A percentile compares a stretch with the other conserved stretches of the same genome.
Evolutionary conservation across 495 filamentous ascomycete species (phyloP).

Genomic region (Podospora pseudocomata): DNA sequence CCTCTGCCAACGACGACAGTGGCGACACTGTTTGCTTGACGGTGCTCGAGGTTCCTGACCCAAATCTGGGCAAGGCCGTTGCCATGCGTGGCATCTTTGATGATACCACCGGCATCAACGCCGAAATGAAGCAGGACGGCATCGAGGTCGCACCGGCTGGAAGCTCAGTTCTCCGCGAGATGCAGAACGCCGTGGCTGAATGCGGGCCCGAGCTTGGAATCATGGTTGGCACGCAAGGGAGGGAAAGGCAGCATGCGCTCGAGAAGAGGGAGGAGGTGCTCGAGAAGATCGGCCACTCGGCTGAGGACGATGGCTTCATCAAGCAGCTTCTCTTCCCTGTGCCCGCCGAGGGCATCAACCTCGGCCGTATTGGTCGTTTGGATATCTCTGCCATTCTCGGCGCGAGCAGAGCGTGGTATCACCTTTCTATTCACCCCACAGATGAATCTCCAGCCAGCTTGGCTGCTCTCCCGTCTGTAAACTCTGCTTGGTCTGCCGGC

Average conservation of each 20-base stretch:
- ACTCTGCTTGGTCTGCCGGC: conserved; percentile 82
- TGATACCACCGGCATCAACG: conserved; percentile 85
- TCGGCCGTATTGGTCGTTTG: conserved; percentile 70
- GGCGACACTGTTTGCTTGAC: conserved; percentile 87
- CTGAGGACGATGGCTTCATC: conserved; percentile 81
- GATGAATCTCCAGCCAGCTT: conserved; percentile 76
- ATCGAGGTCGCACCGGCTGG: conserved; percentile 65
- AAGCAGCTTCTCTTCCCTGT: conserved; percentile 78
- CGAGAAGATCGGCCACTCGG: conserved; percentile 77
- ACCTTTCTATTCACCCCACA: conserved; percentile 85
- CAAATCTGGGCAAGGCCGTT: conserved; percentile 76
- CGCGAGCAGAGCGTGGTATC: conserved; percentile 92
- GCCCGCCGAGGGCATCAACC: conserved; percentile 66
- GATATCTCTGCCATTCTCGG: conserved; percentile 65
- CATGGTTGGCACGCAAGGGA: conserved; percentile 55
- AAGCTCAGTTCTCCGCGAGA: conserved; percentile 77
- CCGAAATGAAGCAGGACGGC: conserved; percentile 95
- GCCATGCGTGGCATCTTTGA: conserved; percentile 88
- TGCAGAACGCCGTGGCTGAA: conserved; percentile 73
- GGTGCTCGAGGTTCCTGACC: conserved; percentile 78
- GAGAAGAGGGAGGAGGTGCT: conserved; percentile 78
- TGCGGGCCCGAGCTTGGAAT: conserved; percentile 81
- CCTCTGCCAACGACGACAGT: conserved; percentile 60
- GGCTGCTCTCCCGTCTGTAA: conserved; percentile 55
- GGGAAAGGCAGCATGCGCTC: conserved; percentile 71